A percentile compares a stretch with the other conserved stretches of the same genome.
These are phyloP conservation scores for Mucor saturninus DNA, from an alignment of 371 early-diverging fungal genomes.

Conservation along the genomic window DNA sequence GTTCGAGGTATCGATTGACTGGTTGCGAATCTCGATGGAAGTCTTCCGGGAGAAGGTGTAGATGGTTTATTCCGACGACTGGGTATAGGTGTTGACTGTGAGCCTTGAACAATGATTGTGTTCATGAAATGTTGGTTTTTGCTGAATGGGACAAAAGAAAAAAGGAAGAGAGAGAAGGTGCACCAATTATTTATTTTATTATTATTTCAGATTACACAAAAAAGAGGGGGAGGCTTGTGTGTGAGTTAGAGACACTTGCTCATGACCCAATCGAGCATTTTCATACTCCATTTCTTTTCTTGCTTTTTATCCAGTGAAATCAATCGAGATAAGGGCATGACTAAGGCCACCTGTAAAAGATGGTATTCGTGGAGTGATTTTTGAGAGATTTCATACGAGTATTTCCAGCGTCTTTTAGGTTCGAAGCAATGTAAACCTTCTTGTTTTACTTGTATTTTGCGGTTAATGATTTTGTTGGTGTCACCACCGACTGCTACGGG, in stretches of 20 bases:
- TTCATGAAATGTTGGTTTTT: background rate
- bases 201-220: background rate
- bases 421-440: conserved; percentile 11
- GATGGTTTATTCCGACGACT: background rate
- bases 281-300: background rate
- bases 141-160: background rate
- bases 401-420: background rate
- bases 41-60: background rate
- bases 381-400: conserved; percentile 6
- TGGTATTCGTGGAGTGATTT: conserved; percentile 4
- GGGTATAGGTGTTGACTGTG: background rate
- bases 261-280: background rate
- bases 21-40: conserved; percentile 4
- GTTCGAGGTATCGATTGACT: background rate
- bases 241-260: background rate
- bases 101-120: background rate
- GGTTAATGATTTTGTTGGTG: background rate
- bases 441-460: conserved; percentile 1
- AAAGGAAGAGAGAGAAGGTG: background rate
- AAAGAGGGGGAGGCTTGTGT: background rate
- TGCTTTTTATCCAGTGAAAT: background rate
- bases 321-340: conserved; percentile 2
- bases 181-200: background rate
- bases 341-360: background rate
- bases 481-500: background rate